phyloP scores from a whole-genome alignment of 225 moss, liverwort and hornwort species.

The Bryoerythrophyllum caledonicum region DNA sequence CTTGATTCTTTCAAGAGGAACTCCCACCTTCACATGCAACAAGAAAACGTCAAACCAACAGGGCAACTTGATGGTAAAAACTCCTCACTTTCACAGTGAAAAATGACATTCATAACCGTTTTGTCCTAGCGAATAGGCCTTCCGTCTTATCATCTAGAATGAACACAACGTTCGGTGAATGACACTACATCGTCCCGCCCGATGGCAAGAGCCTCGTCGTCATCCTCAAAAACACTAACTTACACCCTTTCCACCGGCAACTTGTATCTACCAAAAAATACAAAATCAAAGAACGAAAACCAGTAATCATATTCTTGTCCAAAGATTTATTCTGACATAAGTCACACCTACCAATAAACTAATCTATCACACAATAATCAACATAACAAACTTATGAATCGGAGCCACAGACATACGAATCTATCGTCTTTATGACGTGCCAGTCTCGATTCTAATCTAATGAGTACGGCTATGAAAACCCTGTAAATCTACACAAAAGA shows the following conservation, averaged over 20 bases:
- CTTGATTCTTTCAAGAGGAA: constrained; percentile 78
- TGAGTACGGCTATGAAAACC: not conserved
- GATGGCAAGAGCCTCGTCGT: constrained; percentile 66
- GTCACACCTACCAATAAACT: not conserved
- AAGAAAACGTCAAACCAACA: constrained; percentile 21
- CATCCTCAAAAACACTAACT: constrained; percentile 74
- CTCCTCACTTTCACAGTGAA: not conserved
- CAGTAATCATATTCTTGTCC: not conserved
- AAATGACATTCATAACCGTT: not conserved
- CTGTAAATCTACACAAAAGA: not conserved
- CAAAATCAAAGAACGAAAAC: too few relatives aligned
- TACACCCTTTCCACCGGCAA: constrained; percentile 67
- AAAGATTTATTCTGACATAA: not conserved
- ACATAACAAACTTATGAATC: not conserved
- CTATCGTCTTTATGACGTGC: not conserved
- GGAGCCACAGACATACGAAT: not conserved
- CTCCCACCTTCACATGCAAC: constrained; percentile 66
- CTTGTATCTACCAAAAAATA: constrained; percentile 58
- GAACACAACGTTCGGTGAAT: constrained; percentile 2
- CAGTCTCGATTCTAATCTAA: not conserved
- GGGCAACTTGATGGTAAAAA: not conserved
- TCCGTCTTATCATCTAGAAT: not conserved
- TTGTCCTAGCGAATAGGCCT: not conserved
- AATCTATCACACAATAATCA: not conserved
- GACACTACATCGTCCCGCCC: constrained; percentile 69